Percentiles rank a stretch among this genome's conserved stretches.
Conservation (phyloP, 306 rosid species). For the Alnus glutinosa region DNA sequence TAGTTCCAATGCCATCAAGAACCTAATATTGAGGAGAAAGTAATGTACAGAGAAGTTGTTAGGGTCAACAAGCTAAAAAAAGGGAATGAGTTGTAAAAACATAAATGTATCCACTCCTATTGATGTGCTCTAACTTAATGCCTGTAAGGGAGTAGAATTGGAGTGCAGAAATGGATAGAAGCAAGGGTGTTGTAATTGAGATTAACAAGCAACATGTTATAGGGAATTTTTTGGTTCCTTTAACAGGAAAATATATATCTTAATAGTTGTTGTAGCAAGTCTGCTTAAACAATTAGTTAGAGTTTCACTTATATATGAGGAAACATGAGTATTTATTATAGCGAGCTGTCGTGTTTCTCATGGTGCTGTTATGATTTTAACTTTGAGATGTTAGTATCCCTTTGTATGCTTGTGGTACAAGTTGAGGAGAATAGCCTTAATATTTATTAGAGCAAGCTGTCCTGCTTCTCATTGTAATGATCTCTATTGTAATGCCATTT, state of each 20-base stretch:
- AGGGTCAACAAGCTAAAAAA: not conserved
- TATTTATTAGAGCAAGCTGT: not conserved
- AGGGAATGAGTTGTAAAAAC: too few relatives aligned
- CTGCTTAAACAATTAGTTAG: not conserved
- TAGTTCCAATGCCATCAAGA: not conserved
- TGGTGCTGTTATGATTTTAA: not conserved
- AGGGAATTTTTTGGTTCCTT: not conserved
- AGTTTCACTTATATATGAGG: not conserved
- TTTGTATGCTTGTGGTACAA: not conserved
- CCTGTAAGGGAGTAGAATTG: not conserved
- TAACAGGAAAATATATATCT: not conserved
- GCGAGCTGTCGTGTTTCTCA: not conserved
- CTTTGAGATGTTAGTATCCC: not conserved
- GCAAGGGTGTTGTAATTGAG: not conserved
- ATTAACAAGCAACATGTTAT: not conserved
- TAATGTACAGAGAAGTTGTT: not conserved
- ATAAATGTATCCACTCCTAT: not conserved
- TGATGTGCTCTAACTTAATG: not conserved
- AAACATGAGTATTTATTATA: not conserved
- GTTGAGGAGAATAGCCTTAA: too few relatives aligned
- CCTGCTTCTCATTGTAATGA: not conserved
- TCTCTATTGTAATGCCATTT: conserved; percentile 21
- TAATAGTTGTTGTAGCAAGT: not conserved
- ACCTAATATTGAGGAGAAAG: not conserved
- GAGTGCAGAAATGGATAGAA: not conserved